Evolutionary conservation across 768 basidiomycete genomes (phyloP).

Genomic region (Boletus rex-veris): DNA sequence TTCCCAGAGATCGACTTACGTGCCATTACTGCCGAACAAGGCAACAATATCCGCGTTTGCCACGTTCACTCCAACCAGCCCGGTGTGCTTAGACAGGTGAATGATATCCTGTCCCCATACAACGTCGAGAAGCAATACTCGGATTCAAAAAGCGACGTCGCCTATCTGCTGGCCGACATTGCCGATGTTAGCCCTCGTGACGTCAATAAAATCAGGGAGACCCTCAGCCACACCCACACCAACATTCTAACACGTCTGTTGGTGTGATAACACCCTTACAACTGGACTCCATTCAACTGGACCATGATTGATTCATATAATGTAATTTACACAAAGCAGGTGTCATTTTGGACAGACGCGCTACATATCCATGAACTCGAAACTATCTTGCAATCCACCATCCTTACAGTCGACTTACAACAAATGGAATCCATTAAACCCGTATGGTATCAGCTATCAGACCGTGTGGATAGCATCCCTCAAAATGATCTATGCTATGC

Average conservation of each 20-base stretch:
- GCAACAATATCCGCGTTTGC: constrained; percentile 82
- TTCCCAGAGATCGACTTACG: constrained; percentile 98
- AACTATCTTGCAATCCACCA: no score
- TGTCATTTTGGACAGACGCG: background rate
- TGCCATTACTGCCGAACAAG: constrained; percentile 82
- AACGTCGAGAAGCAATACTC: constrained; percentile 99
- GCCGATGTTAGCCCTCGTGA: constrained; percentile 82
- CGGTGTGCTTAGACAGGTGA: constrained; percentile 92
- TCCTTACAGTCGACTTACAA: constrained; percentile 6
- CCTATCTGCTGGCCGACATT: constrained; percentile 97
- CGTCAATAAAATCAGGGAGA: constrained; percentile 70
- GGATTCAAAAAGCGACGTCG: constrained; percentile 91
- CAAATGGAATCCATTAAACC: constrained; percentile 8
- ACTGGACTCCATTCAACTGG: constrained; percentile 50
- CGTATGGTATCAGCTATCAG: constrained; percentile 3
- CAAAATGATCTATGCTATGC: background rate
- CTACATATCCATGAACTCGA: background rate
- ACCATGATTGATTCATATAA: constrained; percentile 18
- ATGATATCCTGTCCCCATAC: constrained; percentile 89
- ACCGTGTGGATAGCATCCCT: background rate
- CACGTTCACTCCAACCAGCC: constrained; percentile 95
- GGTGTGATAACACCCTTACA: constrained; percentile 37
- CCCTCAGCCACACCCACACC: constrained; percentile 73
- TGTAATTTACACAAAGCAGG: constrained; percentile 14
- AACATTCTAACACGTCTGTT: constrained; percentile 91